Conservation (phyloP, 768 basidiomycete genomes). For the Multifurca ochricompacta region DNA sequence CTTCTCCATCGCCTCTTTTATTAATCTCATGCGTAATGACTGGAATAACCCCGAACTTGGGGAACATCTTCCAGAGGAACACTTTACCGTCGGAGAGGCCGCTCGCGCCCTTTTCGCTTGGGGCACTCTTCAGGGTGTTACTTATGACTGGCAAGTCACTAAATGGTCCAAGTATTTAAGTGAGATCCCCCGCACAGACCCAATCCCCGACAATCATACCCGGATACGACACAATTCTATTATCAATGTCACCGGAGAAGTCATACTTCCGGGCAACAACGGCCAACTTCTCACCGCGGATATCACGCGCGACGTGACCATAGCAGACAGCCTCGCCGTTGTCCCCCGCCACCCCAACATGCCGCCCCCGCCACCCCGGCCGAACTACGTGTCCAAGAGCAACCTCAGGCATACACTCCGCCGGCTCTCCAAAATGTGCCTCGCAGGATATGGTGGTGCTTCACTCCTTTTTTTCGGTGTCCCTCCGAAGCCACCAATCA, state of each 20-base stretch:
- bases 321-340: conserved; percentile 27
- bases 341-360: conserved; percentile 21
- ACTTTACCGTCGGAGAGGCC: conserved; percentile 57
- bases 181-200: conserved; percentile 57
- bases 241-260: conserved; percentile 64
- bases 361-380: conserved; percentile 17
- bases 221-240: conserved; percentile 35
- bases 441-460: conserved; percentile 81
- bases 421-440: conserved; percentile 71
- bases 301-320: conserved; percentile 50
- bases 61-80: conserved; percentile 47
- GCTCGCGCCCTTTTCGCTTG: conserved; percentile 68
- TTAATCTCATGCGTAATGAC: conserved; percentile 71
- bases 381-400: conserved; percentile 28
- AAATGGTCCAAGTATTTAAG: conserved; percentile 56
- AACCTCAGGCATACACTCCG: conserved; percentile 66
- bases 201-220: conserved; percentile 22
- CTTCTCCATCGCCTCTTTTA: conserved; percentile 74
- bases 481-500: conserved; percentile 25
- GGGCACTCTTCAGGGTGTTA: conserved; percentile 75
- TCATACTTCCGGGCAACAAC: conserved; percentile 55
- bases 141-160: conserved; percentile 72
- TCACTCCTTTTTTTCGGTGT: conserved; percentile 77
- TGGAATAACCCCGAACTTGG: conserved; percentile 52
- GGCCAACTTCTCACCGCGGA: conserved; percentile 77